phyloP scores from a whole-genome alignment of 768 basidiomycete genomes.

The Lentinula lateritia region DNA sequence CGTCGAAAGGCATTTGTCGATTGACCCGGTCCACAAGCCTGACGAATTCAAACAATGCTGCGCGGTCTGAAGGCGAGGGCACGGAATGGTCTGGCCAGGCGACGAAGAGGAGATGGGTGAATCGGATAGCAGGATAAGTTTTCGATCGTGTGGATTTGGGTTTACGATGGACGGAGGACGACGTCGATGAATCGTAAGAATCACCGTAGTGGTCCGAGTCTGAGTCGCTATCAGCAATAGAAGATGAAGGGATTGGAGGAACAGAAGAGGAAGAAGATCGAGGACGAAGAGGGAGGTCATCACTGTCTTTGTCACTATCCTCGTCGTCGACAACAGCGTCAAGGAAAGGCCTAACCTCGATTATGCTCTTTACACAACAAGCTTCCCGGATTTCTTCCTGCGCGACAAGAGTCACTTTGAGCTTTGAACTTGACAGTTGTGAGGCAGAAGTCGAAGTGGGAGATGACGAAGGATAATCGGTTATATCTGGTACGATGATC shows the following conservation, averaged over 20 bases:
- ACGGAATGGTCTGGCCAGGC: slow-evolving; percentile 87
- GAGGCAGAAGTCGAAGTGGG: background rate
- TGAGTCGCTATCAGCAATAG: background rate
- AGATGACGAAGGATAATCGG: slow-evolving; percentile 19
- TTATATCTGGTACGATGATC: slow-evolving; percentile 37
- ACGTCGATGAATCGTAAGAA: background rate
- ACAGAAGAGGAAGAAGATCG: background rate
- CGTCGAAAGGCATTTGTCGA: slow-evolving; percentile 32
- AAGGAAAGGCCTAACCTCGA: slow-evolving; percentile 29
- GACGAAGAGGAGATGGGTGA: slow-evolving; percentile 67
- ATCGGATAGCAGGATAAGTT: slow-evolving; percentile 16
- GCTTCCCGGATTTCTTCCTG: slow-evolving; percentile 45
- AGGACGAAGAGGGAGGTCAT: background rate
- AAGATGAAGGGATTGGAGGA: background rate
- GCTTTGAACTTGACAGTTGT: slow-evolving; percentile 20
- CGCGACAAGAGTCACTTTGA: slow-evolving; percentile 50
- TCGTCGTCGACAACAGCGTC: slow-evolving; percentile 1
- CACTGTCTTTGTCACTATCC: background rate
- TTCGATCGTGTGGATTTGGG: background rate
- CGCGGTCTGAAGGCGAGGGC: slow-evolving; percentile 55
- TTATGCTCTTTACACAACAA: slow-evolving; percentile 54
- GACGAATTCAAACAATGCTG: slow-evolving; percentile 56
- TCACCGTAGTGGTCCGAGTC: slow-evolving; percentile 21
- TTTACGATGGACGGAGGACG: slow-evolving; percentile 5
- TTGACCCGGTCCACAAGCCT: slow-evolving; percentile 62